A percentile compares a stretch with the other conserved stretches of the same genome.
These are phyloP conservation scores for Chenopodium suecicum DNA, from an alignment of 148 eudicot species.

Conservation along the genomic window DNA sequence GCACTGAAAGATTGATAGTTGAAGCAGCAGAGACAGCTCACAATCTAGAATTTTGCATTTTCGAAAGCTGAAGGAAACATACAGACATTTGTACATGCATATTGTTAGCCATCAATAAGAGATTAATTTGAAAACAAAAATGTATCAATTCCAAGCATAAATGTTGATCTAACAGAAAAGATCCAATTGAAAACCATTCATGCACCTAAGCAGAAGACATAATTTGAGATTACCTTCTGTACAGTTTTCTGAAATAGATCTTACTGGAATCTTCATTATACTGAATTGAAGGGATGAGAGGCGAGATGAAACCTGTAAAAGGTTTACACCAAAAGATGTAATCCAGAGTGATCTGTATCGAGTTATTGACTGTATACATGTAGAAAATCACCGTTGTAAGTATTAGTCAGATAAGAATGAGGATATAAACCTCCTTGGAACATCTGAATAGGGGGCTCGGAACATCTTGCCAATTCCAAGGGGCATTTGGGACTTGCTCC, in stretches of 20 bases:
- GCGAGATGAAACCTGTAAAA: constrained; percentile 51
- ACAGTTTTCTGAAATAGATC: constrained; percentile 38
- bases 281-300: constrained; percentile 57
- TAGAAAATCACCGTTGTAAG: neutral
- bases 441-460: constrained; percentile 60
- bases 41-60: neutral
- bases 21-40: neutral
- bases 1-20: neutral
- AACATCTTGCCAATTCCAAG: constrained; percentile 77
- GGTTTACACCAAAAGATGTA: neutral
- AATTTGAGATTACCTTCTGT: constrained; percentile 49
- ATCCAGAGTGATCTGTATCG: constrained; percentile 4
- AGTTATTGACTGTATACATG: neutral
- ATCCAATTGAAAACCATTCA: neutral
- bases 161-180: neutral
- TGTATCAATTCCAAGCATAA: neutral
- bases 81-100: neutral
- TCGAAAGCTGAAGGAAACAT: neutral
- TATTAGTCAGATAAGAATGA: neutral
- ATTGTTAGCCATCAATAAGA: neutral
- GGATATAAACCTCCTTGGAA: constrained; percentile 53
- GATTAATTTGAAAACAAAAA: neutral
- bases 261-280: constrained; percentile 75
- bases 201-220: neutral
- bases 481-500: constrained; percentile 37